phyloP scores from a whole-genome alignment of 2,329 filamentous ascomycete species.

The Aspergillus proliferans region DNA sequence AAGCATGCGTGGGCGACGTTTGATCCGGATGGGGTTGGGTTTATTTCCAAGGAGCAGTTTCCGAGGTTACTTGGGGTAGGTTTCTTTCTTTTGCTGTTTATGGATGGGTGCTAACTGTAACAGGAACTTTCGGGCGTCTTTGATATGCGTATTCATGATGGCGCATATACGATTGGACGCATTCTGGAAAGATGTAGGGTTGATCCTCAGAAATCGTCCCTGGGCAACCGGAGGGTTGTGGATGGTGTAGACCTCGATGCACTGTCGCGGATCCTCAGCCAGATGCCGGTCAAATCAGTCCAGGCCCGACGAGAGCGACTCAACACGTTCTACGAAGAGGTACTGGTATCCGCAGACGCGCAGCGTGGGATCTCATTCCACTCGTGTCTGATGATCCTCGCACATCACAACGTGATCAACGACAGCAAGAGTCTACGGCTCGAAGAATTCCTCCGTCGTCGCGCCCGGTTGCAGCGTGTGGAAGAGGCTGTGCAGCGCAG shows the following conservation, averaged over 20 bases:
- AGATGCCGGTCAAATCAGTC: slow-evolving; percentile 70
- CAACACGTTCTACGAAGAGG: slow-evolving; percentile 95
- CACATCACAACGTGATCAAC: slow-evolving; percentile 97
- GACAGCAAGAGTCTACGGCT: slow-evolving; percentile 93
- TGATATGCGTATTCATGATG: slow-evolving; percentile 92
- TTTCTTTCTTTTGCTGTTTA: slow-evolving; percentile 5
- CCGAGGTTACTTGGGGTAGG: slow-evolving; percentile 74
- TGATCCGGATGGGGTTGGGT: slow-evolving; percentile 85
- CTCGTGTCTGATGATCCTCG: slow-evolving; percentile 85
- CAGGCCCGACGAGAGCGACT: slow-evolving; percentile 69
- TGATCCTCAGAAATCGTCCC: slow-evolving; percentile 44
- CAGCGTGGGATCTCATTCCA: slow-evolving; percentile 89
- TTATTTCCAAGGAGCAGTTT: slow-evolving; percentile 83
- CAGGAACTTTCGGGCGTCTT: slow-evolving; percentile 87
- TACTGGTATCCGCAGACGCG: slow-evolving; percentile 85
- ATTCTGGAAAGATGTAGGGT: slow-evolving; percentile 79
- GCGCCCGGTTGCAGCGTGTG: slow-evolving; percentile 83
- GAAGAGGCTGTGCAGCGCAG: slow-evolving; percentile 90
- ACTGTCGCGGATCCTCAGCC: slow-evolving; percentile 65
- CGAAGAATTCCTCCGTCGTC: slow-evolving; percentile 87
- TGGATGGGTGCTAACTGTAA: slow-evolving; percentile 3
- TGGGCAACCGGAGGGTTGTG: slow-evolving; percentile 33
- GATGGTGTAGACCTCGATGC: slow-evolving; percentile 65
- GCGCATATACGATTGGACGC: slow-evolving; percentile 76
- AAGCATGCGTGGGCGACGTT: slow-evolving; percentile 98